A percentile compares a stretch with the other conserved stretches of the same genome.
Evolutionary conservation across 2,329 filamentous ascomycete species (phyloP).

Genomic region (Epichloe elymi): DNA sequence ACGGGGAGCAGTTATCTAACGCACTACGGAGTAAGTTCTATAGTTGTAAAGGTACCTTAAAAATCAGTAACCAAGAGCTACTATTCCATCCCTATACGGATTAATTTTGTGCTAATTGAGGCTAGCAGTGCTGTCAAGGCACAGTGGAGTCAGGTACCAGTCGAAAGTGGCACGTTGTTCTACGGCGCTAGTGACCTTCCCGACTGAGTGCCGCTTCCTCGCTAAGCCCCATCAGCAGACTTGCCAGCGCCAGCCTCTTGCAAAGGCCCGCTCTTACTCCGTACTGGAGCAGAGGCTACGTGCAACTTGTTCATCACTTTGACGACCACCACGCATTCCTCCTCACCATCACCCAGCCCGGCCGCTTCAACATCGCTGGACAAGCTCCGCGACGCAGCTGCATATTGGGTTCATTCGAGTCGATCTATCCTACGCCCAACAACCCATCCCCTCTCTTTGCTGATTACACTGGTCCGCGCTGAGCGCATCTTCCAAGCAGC

Average conservation of each 20-base stretch:
- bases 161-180: too few relatives aligned
- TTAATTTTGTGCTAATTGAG: too few relatives aligned
- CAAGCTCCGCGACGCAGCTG: slow-evolving; percentile 4
- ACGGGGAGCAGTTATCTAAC: too few relatives aligned
- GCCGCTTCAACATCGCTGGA: slow-evolving; percentile 11
- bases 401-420: neutral
- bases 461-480: neutral
- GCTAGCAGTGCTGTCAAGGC: too few relatives aligned
- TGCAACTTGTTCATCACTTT: slow-evolving; percentile 16
- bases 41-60: too few relatives aligned
- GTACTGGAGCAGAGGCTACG: slow-evolving; percentile 17
- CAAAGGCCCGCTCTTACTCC: slow-evolving; percentile 2
- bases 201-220: neutral
- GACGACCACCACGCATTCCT: slow-evolving; percentile 10
- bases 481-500: neutral
- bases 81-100: too few relatives aligned
- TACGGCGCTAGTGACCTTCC: neutral
- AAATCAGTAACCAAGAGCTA: too few relatives aligned
- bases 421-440: neutral
- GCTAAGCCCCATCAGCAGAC: slow-evolving; percentile 3
- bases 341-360: slow-evolving; percentile 6
- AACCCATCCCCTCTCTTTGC: neutral
- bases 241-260: slow-evolving; percentile 7
- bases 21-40: too few relatives aligned
- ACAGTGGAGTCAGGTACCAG: too few relatives aligned